These are phyloP conservation scores for Chenopodium formosanum DNA, from an alignment of 148 eudicot species.

Conservation along the genomic window DNA sequence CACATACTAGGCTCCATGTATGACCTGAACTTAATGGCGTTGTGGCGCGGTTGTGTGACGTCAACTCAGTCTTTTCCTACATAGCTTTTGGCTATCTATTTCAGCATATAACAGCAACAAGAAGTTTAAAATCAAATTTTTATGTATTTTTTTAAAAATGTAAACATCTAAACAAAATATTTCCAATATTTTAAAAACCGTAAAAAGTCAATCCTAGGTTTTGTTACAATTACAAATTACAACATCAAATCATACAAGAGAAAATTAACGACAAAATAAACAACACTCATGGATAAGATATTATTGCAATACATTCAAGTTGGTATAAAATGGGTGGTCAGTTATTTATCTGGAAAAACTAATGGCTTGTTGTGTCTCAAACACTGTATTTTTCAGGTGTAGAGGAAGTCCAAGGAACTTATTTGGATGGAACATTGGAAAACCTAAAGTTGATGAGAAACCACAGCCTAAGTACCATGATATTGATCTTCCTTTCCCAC, in stretches of 20 bases:
- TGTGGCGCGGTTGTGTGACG: too few relatives aligned
- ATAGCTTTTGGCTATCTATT: too few relatives aligned
- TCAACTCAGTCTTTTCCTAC: too few relatives aligned
- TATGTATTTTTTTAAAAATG: too few relatives aligned
- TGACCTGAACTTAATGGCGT: too few relatives aligned
- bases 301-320: neutral
- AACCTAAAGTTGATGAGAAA: slow-evolving; percentile 35
- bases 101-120: too few relatives aligned
- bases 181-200: too few relatives aligned
- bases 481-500: slow-evolving; percentile 75
- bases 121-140: too few relatives aligned
- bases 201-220: neutral
- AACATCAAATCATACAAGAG: neutral
- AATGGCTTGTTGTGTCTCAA: slow-evolving; percentile 39
- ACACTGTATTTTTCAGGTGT: slow-evolving; percentile 28
- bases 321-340: slow-evolving; percentile 26
- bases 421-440: slow-evolving; percentile 78
- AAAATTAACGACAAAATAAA: slow-evolving; percentile 19
- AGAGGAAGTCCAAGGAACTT: slow-evolving; percentile 46
- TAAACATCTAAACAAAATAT: too few relatives aligned
- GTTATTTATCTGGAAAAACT: slow-evolving; percentile 10
- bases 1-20: too few relatives aligned
- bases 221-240: neutral
- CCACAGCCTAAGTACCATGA: slow-evolving; percentile 70
- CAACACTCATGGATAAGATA: slow-evolving; percentile 33